Evolutionary conservation across 768 basidiomycete genomes (phyloP).

Genomic region (Serendipita sp.): DNA sequence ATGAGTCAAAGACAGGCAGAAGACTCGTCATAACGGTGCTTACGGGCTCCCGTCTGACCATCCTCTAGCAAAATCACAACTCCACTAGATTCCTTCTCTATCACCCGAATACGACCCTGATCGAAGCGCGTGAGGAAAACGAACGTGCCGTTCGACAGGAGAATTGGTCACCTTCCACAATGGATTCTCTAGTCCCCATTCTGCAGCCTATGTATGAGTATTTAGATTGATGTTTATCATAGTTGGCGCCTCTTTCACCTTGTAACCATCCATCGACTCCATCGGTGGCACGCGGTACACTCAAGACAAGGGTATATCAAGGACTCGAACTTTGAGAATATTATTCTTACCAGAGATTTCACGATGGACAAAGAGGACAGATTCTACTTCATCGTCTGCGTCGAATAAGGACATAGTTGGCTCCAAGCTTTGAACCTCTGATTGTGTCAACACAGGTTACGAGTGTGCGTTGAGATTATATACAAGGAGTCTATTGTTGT

Average conservation of each 20-base stretch:
- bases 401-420: constrained; percentile 3
- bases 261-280: not conserved
- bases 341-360: constrained; percentile 3
- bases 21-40: not conserved
- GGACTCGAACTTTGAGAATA: not conserved
- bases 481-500: not conserved
- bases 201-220: not conserved
- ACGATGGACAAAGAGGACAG: constrained; percentile 11
- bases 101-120: not conserved
- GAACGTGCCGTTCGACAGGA: too few relatives aligned
- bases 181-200: not conserved
- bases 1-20: not conserved
- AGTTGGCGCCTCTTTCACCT: not conserved
- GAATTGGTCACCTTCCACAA: not conserved
- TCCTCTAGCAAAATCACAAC: not conserved
- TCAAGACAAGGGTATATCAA: not conserved
- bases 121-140: too few relatives aligned
- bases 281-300: not conserved
- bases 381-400: constrained; percentile 19
- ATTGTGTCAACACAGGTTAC: too few relatives aligned
- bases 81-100: constrained; percentile 1
- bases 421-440: not conserved
- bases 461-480: too few relatives aligned
- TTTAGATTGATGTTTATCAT: not conserved
- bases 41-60: not conserved